Conservation (phyloP, 2,329 filamentous ascomycete genomes). For the Apiospora malaysiana region DNA sequence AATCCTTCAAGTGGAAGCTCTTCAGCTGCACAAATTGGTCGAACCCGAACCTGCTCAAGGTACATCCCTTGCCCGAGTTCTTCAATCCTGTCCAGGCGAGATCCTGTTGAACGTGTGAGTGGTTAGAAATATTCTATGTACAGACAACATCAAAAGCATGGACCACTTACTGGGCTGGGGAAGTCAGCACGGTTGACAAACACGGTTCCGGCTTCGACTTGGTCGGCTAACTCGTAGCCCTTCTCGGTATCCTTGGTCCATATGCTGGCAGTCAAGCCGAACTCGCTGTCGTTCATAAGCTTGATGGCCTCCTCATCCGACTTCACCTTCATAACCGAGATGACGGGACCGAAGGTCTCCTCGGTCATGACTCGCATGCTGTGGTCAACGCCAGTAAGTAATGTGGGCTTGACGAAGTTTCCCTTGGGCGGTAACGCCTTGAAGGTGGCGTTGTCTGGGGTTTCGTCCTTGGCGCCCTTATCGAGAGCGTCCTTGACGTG, state of each 20-base stretch:
- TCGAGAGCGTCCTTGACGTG: conserved; percentile 84
- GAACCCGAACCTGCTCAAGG: conserved; percentile 87
- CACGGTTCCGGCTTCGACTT: conserved; percentile 90
- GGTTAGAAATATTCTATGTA: conserved; percentile 24
- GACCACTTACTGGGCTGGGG: conserved; percentile 78
- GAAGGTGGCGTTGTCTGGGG: conserved; percentile 82
- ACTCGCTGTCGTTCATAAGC: conserved; percentile 94
- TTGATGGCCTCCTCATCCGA: conserved; percentile 80
- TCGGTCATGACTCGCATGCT: conserved; percentile 88
- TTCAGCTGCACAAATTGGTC: conserved; percentile 97
- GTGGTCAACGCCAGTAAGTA: conserved; percentile 81
- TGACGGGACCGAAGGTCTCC: conserved; percentile 93
- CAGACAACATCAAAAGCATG: conserved; percentile 20
- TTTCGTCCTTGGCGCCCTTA: conserved; percentile 84
- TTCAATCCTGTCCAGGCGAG: conserved; percentile 98
- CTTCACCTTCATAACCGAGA: conserved; percentile 87
- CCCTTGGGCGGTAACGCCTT: conserved; percentile 73
- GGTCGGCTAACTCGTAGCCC: conserved; percentile 77
- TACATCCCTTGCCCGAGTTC: conserved; percentile 91
- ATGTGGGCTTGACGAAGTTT: conserved; percentile 87
- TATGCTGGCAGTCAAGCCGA: conserved; percentile 93
- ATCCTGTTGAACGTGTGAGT: conserved; percentile 60
- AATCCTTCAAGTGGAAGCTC: conserved; percentile 92
- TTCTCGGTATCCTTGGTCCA: conserved; percentile 88
- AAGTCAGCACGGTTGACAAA: conserved; percentile 96